These are phyloP conservation scores for Verticillium dahliae DNA, from an alignment of 2,329 filamentous ascomycete genomes.

Conservation along the genomic window DNA sequence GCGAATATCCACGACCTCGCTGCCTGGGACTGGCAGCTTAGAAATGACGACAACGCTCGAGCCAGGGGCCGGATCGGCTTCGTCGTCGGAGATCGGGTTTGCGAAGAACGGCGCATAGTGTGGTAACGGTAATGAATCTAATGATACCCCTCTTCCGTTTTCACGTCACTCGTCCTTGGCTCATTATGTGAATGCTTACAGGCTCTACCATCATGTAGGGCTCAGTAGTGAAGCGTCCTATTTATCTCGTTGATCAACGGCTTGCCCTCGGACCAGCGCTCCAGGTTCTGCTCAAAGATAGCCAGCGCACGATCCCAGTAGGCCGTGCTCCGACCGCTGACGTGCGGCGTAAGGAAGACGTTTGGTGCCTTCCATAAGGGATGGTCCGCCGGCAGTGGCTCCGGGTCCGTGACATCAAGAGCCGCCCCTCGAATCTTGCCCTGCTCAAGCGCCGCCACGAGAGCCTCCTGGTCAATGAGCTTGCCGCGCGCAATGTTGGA, in stretches of 20 bases:
- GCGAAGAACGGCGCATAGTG: neutral
- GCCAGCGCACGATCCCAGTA: constrained; percentile 33
- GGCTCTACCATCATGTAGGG: too few relatives aligned
- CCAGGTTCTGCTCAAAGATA: constrained; percentile 35
- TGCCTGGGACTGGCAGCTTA: neutral
- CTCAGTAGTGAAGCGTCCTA: constrained; percentile 15
- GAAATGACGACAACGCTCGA: neutral
- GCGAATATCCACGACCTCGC: neutral
- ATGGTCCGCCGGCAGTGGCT: constrained; percentile 63
- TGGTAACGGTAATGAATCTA: neutral
- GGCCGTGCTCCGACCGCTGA: constrained; percentile 33
- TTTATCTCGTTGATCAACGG: constrained; percentile 33
- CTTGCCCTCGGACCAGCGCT: constrained; percentile 26
- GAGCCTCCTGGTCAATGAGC: constrained; percentile 43
- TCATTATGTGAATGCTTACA: neutral
- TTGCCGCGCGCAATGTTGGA: constrained; percentile 64
- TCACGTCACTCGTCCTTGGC: neutral
- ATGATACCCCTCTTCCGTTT: neutral
- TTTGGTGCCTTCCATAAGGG: constrained; percentile 66
- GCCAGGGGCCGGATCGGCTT: neutral
- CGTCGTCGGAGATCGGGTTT: neutral
- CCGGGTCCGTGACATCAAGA: constrained; percentile 73
- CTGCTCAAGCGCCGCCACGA: constrained; percentile 49
- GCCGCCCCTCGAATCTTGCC: constrained; percentile 54
- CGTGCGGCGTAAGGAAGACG: constrained; percentile 53